Percentiles rank a stretch among this genome's conserved stretches.
Evolutionary conservation across 768 basidiomycete species (phyloP).

Genomic region (Lentinula detonsa): DNA sequence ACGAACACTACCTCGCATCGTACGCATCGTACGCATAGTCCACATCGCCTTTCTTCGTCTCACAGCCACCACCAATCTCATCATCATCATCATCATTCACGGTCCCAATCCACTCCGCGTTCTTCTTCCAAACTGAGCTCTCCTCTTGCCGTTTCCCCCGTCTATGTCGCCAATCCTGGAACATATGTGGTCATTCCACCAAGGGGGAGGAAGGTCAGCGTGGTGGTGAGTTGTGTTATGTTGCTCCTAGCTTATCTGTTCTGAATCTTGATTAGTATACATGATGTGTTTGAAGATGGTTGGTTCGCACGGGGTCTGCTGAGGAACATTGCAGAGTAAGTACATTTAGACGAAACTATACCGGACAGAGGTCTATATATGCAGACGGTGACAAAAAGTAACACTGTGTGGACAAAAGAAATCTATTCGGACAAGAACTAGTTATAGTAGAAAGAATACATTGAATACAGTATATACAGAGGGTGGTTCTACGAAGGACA

Average conservation of each 20-base stretch:
- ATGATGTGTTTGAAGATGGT: background rate
- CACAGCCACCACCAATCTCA: background rate
- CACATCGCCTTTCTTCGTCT: background rate
- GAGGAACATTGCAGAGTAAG: too few species aligned
- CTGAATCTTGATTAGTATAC: background rate
- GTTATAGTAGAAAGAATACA: too few species aligned
- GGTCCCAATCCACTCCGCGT: conserved; percentile 3
- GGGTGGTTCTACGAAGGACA: too few species aligned
- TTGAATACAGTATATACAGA: too few species aligned
- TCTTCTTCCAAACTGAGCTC: background rate
- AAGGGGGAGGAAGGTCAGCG: background rate
- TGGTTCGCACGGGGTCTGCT: too few species aligned
- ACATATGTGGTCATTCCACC: background rate
- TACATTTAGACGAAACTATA: too few species aligned
- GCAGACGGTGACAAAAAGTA: too few species aligned
- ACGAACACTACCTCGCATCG: background rate
- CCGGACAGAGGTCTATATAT: too few species aligned
- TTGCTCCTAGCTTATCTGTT: background rate
- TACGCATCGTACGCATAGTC: background rate
- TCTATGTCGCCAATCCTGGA: background rate
- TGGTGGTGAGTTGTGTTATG: background rate
- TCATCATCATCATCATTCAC: background rate
- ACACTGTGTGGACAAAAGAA: too few species aligned
- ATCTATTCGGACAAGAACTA: too few species aligned
- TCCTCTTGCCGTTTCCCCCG: background rate